A percentile compares a stretch with the other conserved stretches of the same genome.
These are phyloP conservation scores for Calonectria naviculata DNA, from an alignment of 2,329 filamentous ascomycete genomes.

Conservation along the genomic window DNA sequence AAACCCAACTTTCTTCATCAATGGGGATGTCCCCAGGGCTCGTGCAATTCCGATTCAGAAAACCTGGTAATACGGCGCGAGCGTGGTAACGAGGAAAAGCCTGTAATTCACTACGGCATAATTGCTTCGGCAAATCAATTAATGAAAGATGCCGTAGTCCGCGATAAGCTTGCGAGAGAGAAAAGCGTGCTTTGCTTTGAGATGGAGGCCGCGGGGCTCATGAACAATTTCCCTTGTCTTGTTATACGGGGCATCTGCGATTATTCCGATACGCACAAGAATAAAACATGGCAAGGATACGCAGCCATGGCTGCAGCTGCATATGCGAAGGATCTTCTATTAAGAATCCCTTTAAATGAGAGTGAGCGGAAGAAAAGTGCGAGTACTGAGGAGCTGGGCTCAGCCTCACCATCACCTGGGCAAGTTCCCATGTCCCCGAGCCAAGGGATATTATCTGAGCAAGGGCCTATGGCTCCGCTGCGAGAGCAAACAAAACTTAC, in stretches of 20 bases:
- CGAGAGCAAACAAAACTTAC: too few species aligned
- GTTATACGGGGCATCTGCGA: not conserved
- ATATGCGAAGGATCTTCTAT: not conserved
- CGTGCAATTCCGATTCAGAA: not conserved
- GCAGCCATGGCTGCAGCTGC: not conserved
- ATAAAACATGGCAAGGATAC: not conserved
- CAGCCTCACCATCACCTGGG: too few species aligned
- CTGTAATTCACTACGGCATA: not conserved
- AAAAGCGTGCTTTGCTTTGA: not conserved
- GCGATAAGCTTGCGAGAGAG: not conserved
- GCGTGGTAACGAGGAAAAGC: not conserved
- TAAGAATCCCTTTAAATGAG: too few species aligned
- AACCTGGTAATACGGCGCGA: not conserved
- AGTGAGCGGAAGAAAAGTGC: too few species aligned
- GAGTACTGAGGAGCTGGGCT: too few species aligned
- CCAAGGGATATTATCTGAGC: too few species aligned
- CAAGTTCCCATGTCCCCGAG: too few species aligned
- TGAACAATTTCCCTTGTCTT: not conserved
- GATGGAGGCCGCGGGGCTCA: not conserved
- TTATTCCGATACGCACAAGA: not conserved
- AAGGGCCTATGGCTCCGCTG: too few species aligned
- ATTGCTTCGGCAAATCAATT: not conserved
- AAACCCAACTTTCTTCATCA: not conserved
- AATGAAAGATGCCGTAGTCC: not conserved
- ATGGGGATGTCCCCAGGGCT: not conserved